These are phyloP conservation scores for Sextonia rubra DNA, from an alignment of 164 flowering plant species.

Conservation along the genomic window DNA sequence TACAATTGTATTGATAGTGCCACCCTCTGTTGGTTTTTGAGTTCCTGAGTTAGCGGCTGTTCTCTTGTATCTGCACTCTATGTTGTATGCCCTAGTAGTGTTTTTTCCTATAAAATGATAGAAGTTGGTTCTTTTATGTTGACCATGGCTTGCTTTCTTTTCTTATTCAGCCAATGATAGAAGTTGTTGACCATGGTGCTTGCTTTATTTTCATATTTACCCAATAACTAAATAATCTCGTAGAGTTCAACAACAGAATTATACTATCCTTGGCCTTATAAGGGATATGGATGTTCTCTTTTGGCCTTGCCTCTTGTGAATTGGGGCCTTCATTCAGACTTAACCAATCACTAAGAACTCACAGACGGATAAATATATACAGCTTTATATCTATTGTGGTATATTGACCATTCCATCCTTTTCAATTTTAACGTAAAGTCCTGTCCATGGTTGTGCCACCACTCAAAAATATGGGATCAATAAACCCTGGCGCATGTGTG, in stretches of 20 bases:
- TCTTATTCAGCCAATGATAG: conserved; percentile 5
- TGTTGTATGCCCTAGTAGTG: conserved; percentile 18
- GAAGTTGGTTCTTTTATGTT: conserved; percentile 8
- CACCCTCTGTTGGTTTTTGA: conserved; percentile 22
- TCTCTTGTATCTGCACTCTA: neutral
- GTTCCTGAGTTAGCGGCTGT: neutral
- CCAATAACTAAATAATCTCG: neutral
- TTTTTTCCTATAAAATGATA: conserved; percentile 16
- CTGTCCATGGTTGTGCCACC: no score
- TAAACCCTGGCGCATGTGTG: no score
- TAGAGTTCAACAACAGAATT: no score
- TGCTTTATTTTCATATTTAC: neutral
- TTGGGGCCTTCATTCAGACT: no score
- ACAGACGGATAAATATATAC: neutral
- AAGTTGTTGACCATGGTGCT: neutral
- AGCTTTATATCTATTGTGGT: neutral
- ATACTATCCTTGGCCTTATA: no score
- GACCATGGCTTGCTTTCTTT: neutral
- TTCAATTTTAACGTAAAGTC: no score
- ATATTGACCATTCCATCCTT: no score
- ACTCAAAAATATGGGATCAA: no score
- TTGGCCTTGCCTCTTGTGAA: no score
- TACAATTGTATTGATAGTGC: conserved; percentile 13
- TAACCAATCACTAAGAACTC: neutral
- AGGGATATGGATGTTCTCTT: no score